Evolutionary conservation across 2,329 filamentous ascomycete species (phyloP), one percentile per base, ranked within the genome.

Genomic region (Ceratocystis variospora): DNA sequence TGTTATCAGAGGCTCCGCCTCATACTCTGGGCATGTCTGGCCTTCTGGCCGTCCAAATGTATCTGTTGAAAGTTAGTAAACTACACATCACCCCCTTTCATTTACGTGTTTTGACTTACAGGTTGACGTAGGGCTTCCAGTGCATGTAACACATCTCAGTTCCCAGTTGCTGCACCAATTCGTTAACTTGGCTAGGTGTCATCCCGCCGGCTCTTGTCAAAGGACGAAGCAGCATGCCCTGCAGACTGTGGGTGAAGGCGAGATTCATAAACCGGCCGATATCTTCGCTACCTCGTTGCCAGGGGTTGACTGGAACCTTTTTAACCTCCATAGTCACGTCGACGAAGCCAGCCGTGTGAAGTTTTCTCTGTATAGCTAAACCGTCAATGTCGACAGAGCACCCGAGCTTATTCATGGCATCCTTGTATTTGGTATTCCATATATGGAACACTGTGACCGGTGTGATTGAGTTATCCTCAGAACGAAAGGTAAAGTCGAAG

Each of bases 211-310:
- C 71, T 64, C 76, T 82, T 57, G 83, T 86, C 72, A 96, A 81
- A 6, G 91, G 87, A 45, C 82, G 87, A 71, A 94, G 75, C 70
- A 86, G 87, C 71, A 95, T 78, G 12, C 86, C 85, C 71, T 90
- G 83, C 62, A 95, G 76, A 31, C 88, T 87, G 72, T 89, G 84
- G 10, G 82, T 85, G 70, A 96, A 79, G 48, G 85, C 87, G 28
- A 93, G 78, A 72, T 93, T 91, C 76, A 95, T 96, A 88, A 89
- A 96, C 67, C 85, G 81, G 37, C 88, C 90, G 64, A 91, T 81
- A 69, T 84, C 86, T 70, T 85, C 80, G 69, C 84, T 79, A 31
- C 80, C 78, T 70, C 89, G 84, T 31, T 77, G 74, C 87, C 89
- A 93, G 28, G 86, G 84, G 72, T 87, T 93, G 72, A 90, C 80